A percentile compares a stretch with the other conserved stretches of the same genome.
Evolutionary conservation across 2,329 filamentous ascomycete species (phyloP).

Genomic region (Exophiala phaeomuriformis): DNA sequence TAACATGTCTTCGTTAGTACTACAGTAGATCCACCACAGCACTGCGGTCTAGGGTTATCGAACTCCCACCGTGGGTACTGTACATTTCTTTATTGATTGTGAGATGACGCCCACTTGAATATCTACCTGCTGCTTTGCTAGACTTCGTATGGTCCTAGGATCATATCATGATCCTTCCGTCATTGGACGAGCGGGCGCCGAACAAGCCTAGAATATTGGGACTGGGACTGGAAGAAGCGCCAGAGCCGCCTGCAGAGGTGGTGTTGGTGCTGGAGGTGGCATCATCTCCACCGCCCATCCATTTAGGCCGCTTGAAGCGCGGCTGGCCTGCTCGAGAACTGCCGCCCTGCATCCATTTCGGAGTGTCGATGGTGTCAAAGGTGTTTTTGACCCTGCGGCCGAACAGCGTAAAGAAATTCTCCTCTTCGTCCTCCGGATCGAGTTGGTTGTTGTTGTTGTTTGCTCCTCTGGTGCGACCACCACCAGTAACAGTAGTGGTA

Average conservation of each 20-base stretch:
- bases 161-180: constrained; percentile 19
- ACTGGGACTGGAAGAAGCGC: neutral
- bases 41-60: no score
- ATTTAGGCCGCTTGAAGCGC: constrained; percentile 69
- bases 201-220: constrained; percentile 18
- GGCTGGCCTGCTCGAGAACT: neutral
- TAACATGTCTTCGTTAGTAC: no score
- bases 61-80: neutral
- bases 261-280: neutral
- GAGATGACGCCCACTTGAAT: no score
- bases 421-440: constrained; percentile 60
- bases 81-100: no score
- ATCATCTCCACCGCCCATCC: constrained; percentile 57
- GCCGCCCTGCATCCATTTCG: constrained; percentile 63
- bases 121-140: no score
- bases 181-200: constrained; percentile 4
- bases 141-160: no score
- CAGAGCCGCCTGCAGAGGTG: neutral
- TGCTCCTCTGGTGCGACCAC: no score
- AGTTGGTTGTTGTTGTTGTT: constrained; percentile 28
- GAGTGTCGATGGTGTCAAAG: constrained; percentile 71
- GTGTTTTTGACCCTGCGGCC: constrained; percentile 86
- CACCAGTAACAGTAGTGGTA: no score
- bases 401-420: constrained; percentile 76
- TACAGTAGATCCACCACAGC: no score